Evolutionary conservation across 1,284 basidiomycete species (phyloP).

Genomic region (Uromyces viciae-fabae): DNA sequence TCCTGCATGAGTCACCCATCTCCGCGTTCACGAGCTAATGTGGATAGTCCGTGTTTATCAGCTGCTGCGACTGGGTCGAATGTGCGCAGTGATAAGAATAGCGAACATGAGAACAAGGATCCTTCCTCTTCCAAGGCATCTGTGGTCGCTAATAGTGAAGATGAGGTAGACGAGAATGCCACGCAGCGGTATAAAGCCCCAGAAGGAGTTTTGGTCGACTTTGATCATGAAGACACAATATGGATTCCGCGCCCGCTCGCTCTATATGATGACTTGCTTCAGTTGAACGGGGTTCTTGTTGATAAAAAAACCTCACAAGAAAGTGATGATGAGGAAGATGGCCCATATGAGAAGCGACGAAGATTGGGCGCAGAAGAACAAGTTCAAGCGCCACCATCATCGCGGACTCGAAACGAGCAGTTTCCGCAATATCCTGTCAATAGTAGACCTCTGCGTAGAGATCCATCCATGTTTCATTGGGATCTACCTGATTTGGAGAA

Average conservation of each 20-base stretch:
- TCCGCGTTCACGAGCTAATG: not conserved
- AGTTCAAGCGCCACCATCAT: not conserved
- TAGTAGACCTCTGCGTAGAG: not conserved
- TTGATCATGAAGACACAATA: conserved; percentile 42
- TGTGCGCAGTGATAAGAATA: not conserved
- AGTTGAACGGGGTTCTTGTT: not conserved
- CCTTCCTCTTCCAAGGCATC: not conserved
- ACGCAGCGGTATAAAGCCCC: not conserved
- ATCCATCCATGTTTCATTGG: conserved; percentile 33
- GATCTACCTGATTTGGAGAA: conserved; percentile 7
- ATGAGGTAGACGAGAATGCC: not conserved
- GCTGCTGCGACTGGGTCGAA: not conserved
- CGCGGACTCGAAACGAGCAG: not conserved
- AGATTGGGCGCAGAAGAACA: not conserved
- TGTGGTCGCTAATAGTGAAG: not conserved
- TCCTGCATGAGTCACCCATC: not conserved
- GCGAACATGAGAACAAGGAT: not conserved
- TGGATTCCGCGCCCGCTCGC: conserved; percentile 29
- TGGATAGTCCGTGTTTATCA: not conserved
- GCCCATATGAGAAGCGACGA: conserved; percentile 22
- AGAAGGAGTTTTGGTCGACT: conserved; percentile 38
- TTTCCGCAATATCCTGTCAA: not conserved
- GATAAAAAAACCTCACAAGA: not conserved
- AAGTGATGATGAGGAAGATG: conserved; percentile 25
- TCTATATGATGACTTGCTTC: conserved; percentile 21